Base-by-base conservation (phyloP, 1,284 basidiomycete species). In the Albatrellus sp. region DNA sequence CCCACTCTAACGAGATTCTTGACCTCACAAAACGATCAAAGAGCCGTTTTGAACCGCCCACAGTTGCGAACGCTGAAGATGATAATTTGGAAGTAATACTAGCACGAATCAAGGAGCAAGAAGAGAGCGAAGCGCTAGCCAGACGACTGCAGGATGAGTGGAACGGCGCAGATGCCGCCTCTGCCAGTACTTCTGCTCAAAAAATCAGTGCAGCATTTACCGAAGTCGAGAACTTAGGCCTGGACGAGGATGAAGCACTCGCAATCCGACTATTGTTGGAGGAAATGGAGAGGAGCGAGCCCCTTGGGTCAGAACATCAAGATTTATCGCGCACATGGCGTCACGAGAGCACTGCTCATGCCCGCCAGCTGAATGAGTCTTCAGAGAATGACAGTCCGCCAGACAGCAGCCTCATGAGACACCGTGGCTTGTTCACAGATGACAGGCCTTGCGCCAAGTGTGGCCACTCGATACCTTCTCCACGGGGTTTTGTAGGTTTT, bases 41-140 rank as follows among this genome's bases (percentile, higher is more conserved):
- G 24, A 24, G 24, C 7, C 17, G 24, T 28, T 13, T 40, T 12
- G 38, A 12, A 40, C 9, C n/a, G 38, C 7, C 24, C 24, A 3
- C 24, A 24, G 24, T 24, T 24, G 24, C 24, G 4, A 7, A 24
- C 24, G 60, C 64, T 35, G 59, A 60, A 16, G 62, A 64, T 5
- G 65, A 68, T 14, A 64, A 66, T 37, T 45, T 70, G n/a, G 59
- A 62, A 37, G 51, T 49, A 12, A 64, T 70, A 14, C 54, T 71
- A 12, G 58, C 61, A 1, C 65, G 55, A 30, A 70, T 70, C 19
- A 57, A 64, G 39, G 62, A 64, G 31, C 66, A 66, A 43, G 68
- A 72, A 51, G 60, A 63, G 46, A 69, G 64, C 49, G 69, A 70
- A 53, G 60, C 53, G 7, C 58, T 68, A 17, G 67, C 66, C 0